These are phyloP conservation scores for Angophora floribunda DNA, from an alignment of 345 rosid genomes.

Conservation along the genomic window DNA sequence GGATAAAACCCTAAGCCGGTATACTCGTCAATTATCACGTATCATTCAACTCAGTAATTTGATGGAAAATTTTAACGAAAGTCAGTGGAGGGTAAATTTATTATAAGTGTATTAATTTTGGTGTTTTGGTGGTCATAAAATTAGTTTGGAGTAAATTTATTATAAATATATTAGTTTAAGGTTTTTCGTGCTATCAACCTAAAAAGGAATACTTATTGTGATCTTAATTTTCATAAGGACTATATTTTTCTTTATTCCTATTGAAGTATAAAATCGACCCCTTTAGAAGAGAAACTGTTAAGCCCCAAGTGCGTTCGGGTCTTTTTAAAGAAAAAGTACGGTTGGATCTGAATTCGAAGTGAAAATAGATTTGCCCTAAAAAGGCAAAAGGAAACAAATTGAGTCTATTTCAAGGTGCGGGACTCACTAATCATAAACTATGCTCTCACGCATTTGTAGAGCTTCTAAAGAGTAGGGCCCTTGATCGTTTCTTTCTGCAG, in stretches of 20 bases:
- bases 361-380: not conserved
- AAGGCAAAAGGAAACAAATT: not conserved
- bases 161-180: no score
- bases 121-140: no score
- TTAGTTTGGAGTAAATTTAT: no score
- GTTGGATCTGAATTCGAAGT: not conserved
- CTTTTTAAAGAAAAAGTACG: not conserved
- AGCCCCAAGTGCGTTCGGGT: not conserved
- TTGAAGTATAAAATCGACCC: not conserved
- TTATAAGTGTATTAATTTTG: no score
- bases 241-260: not conserved
- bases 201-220: not conserved
- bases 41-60: no score
- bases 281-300: not conserved
- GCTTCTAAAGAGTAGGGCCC: not conserved
- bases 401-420: not conserved
- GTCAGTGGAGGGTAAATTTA: no score
- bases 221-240: no score
- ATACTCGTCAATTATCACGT: no score
- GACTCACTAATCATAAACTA: not conserved
- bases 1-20: no score
- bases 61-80: no score
- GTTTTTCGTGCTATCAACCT: not conserved
- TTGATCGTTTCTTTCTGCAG: not conserved
- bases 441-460: not conserved